These are phyloP conservation scores for Claviceps digitariae DNA, from an alignment of 2,329 filamentous ascomycete genomes.

Conservation along the genomic window DNA sequence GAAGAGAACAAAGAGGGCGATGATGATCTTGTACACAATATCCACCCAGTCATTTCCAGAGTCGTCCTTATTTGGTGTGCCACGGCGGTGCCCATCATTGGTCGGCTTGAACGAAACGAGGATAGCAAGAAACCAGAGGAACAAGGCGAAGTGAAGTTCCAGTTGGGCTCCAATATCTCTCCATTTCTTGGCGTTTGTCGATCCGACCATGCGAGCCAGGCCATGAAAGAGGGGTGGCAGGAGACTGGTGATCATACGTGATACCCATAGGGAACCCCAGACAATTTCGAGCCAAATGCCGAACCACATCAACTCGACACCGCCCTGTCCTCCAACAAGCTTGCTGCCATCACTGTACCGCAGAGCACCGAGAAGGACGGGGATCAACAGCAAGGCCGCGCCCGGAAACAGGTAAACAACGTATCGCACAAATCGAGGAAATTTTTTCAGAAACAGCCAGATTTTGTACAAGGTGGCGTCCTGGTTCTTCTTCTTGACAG, in stretches of 20 bases:
- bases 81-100: slow-evolving; percentile 45
- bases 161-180: slow-evolving; percentile 74
- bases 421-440: slow-evolving; percentile 36
- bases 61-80: slow-evolving; percentile 25
- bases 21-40: slow-evolving; percentile 72
- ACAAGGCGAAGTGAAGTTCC: slow-evolving; percentile 72
- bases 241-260: slow-evolving; percentile 37
- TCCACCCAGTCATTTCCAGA: slow-evolving; percentile 54
- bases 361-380: slow-evolving; percentile 30
- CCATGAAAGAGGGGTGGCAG: slow-evolving; percentile 33
- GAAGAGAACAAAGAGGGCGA: slow-evolving; percentile 68
- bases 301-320: slow-evolving; percentile 76
- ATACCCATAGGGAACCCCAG: slow-evolving; percentile 83
- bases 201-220: slow-evolving; percentile 58
- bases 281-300: slow-evolving; percentile 90
- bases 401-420: slow-evolving; percentile 34
- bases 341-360: slow-evolving; percentile 24
- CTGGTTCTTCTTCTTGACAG: slow-evolving; percentile 17
- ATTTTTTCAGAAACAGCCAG: slow-evolving; percentile 32
- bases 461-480: slow-evolving; percentile 25
- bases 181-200: slow-evolving; percentile 88
- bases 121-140: slow-evolving; percentile 84
- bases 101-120: slow-evolving; percentile 78
- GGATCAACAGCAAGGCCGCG: slow-evolving; percentile 30
- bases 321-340: slow-evolving; percentile 51